phyloP scores from a whole-genome alignment of 106 monocot genomes.

The Allium fistulosum region DNA sequence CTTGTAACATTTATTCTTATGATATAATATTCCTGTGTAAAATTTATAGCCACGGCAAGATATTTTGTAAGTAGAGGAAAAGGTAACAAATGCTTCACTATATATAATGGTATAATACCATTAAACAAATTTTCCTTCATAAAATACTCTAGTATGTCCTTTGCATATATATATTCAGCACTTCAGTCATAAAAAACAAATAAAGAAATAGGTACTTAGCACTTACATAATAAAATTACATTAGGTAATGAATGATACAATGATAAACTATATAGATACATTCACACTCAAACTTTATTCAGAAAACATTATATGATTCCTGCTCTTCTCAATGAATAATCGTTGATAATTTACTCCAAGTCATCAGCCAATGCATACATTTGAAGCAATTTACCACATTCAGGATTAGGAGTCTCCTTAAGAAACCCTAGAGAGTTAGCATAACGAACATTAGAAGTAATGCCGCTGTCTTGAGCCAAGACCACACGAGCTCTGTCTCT shows the following conservation, averaged over 20 bases:
- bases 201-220: too few relatives aligned
- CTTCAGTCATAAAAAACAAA: too few relatives aligned
- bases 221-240: too few relatives aligned
- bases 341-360: neutral
- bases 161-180: too few relatives aligned
- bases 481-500: neutral
- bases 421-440: constrained; percentile 17
- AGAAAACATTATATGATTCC: too few relatives aligned
- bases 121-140: too few relatives aligned
- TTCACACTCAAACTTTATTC: too few relatives aligned
- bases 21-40: constrained; percentile 23
- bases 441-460: neutral
- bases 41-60: neutral
- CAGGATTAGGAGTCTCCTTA: neutral
- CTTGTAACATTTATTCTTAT: constrained; percentile 59
- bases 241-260: too few relatives aligned
- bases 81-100: neutral
- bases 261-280: too few relatives aligned
- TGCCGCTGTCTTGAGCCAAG: constrained; percentile 1
- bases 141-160: too few relatives aligned
- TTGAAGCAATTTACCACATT: constrained; percentile 6
- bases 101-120: too few relatives aligned
- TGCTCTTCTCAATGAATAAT: too few relatives aligned
- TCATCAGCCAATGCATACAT: constrained; percentile 11
- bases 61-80: neutral